Base-by-base conservation (phyloP, 371 early-diverging fungal genomes). In the Mucor lusitanicus region DNA sequence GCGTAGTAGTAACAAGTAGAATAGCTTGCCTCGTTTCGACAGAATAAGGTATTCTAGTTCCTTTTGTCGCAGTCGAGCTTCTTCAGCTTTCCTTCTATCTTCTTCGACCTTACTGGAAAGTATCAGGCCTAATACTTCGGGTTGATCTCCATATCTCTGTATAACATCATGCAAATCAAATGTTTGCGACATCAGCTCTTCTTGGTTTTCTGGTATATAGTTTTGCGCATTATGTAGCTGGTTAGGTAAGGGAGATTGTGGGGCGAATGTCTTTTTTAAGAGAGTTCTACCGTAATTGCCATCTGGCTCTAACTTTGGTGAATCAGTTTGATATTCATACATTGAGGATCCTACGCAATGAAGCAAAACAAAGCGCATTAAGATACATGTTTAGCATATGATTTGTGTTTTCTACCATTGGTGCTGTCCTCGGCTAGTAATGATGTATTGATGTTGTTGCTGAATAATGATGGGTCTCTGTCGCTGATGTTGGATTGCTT, bases 71-170 rank as follows among this genome's bases (percentile, higher is more conserved):
- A 82, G 67, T 62, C 75, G 74, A 6, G 83, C 83, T 67, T 84
- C 85, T 53, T 84, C 83, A 7, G 83, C 71, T 70, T 68, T 76
- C 17, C 85, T 78, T 32, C 80, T 72, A 59, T 84, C 85, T 40
- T 82, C 83, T 63, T 84, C 78, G 15, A 83, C 74, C 69, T 84
- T 84, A 57, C 78, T 79, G 25, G 75, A 72, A 25, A 84, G 72
- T 40, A 84, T 81, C 28, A 84, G 35, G 40, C 78, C 70, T 8
- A 84, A 67, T 27, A 84, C 71, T 21, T 81, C 85, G n/a, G 81
- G 80, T 40, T 76, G 73, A 1, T 63, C 56, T 21, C 74, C 59
- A 39, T 76, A 84, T 27, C 69, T 72, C 0, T 78, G 70, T n/a
- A 84, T 61, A 44, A 80, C 72, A 13, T 78, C 70, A 48, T 76